A percentile compares a stretch with the other conserved stretches of the same genome.
Conservation (phyloP, 495 filamentous ascomycete species). For the Aspergillus taichungensis region DNA sequence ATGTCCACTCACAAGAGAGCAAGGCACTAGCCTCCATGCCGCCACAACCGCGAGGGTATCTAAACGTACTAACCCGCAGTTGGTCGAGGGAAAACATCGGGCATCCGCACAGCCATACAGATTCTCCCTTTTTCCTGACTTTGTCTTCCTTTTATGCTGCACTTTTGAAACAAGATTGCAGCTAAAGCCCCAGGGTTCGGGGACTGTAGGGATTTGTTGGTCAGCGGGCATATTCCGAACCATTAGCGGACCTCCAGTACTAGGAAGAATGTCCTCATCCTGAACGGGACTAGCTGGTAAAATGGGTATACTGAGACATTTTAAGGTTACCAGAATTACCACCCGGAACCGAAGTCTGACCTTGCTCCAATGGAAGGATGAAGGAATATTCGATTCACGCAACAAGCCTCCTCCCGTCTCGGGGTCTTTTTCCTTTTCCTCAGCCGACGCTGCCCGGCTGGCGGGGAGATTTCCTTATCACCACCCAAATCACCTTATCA, state of each 20-base stretch:
- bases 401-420: neutral
- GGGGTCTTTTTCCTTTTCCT: no score
- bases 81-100: no score
- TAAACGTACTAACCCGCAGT: neutral
- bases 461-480: no score
- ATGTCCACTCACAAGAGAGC: neutral
- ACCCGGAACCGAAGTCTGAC: neutral
- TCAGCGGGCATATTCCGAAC: no score
- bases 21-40: neutral
- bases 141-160: no score
- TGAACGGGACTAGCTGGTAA: conserved; percentile 3
- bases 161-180: no score
- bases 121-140: neutral
- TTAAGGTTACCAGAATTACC: conserved; percentile 2
- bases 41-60: conserved; percentile 21
- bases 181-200: no score
- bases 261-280: conserved; percentile 3
- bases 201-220: no score
- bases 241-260: neutral
- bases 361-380: conserved; percentile 8
- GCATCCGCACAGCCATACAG: neutral
- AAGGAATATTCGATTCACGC: conserved; percentile 9
- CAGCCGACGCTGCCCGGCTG: neutral
- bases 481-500: no score
- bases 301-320: conserved; percentile 1